Evolutionary conservation across 208 protist species (phyloP).

Genomic region (Leishmania arabica): DNA sequence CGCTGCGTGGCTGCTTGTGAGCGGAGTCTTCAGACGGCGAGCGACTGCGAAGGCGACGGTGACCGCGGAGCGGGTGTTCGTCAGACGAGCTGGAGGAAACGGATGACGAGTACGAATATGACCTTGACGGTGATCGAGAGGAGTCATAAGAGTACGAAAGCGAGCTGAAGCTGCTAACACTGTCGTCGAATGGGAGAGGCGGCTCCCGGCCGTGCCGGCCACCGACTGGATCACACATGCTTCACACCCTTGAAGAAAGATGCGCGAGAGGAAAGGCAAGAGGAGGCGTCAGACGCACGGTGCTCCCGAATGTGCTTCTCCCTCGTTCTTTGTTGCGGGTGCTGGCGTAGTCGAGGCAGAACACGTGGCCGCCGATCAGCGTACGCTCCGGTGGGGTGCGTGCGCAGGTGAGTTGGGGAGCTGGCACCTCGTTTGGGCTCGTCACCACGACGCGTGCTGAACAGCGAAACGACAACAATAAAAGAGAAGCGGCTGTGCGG

Average conservation of each 20-base stretch:
- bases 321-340: background rate
- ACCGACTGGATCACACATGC: conserved; percentile 9
- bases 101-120: conserved; percentile 12
- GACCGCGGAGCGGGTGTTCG: background rate
- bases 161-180: conserved; percentile 9
- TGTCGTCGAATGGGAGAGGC: conserved; percentile 1
- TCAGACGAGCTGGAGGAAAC: conserved; percentile 4
- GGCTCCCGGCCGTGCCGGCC: background rate
- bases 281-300: background rate
- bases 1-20: conserved; percentile 4
- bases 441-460: conserved; percentile 2
- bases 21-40: conserved; percentile 3
- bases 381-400: background rate
- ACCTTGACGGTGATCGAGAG: conserved; percentile 14
- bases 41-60: conserved; percentile 18
- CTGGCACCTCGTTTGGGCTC: background rate
- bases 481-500: background rate
- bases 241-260: background rate
- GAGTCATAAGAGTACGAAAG: conserved; percentile 25
- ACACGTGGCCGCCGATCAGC: background rate
- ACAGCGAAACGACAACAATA: background rate
- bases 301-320: background rate
- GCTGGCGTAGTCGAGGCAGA: background rate
- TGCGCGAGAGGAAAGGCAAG: background rate
- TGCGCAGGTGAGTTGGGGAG: background rate